Percentiles rank a stretch among this genome's conserved stretches.
Evolutionary conservation across 257 asterid species (phyloP).

Genomic region (Fraxinus americana): DNA sequence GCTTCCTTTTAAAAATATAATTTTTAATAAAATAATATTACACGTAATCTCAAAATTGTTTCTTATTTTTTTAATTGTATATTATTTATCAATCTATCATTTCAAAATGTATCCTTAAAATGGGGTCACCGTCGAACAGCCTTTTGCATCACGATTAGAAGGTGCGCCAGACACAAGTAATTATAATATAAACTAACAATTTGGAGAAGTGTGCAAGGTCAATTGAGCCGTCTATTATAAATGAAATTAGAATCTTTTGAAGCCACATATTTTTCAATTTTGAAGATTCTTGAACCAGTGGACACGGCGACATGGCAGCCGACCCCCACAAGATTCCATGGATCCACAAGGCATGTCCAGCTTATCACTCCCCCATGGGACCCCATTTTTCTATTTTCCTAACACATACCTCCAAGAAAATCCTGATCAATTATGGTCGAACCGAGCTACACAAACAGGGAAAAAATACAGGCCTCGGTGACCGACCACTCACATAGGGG

Average conservation of each 20-base stretch:
- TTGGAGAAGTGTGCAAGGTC: neutral
- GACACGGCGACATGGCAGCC: neutral
- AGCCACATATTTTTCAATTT: neutral
- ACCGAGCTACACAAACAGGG: too few relatives aligned
- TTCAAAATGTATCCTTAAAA: too few relatives aligned
- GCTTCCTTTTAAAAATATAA: too few relatives aligned
- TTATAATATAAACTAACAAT: neutral
- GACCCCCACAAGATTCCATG: slow-evolving; percentile 31
- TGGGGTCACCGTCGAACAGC: too few relatives aligned
- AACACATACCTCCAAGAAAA: neutral
- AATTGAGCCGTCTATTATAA: neutral
- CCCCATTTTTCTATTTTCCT: neutral
- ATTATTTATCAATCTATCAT: too few relatives aligned
- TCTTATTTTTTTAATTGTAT: too few relatives aligned
- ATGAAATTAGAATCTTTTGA: neutral
- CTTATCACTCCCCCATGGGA: neutral
- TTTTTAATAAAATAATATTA: too few relatives aligned
- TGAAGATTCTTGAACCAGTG: slow-evolving; percentile 29
- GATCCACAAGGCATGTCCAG: slow-evolving; percentile 16
- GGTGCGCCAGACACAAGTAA: neutral
- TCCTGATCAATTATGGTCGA: neutral
- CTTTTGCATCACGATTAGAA: too few relatives aligned
- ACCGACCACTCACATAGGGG: too few relatives aligned
- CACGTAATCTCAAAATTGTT: too few relatives aligned
- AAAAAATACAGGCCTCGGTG: too few relatives aligned